These are phyloP conservation scores for Penicillium sp. DNA, from an alignment of 2,329 filamentous ascomycete genomes.

Conservation along the genomic window DNA sequence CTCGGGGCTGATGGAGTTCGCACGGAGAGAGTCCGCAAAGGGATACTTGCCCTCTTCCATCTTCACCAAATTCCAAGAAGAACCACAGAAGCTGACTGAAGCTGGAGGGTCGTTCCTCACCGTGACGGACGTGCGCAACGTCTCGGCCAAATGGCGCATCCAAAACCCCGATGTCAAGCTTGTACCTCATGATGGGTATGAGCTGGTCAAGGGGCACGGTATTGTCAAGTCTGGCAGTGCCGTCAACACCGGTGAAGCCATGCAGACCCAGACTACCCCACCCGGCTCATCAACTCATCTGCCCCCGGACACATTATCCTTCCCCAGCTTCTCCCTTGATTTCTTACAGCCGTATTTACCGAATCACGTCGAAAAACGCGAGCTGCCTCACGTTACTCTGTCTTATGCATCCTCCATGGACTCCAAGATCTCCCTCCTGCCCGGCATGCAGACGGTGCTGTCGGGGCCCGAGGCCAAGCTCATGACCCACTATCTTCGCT, in stretches of 20 bases:
- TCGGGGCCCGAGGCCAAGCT: slow-evolving; percentile 83
- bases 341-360: slow-evolving; percentile 58
- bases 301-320: slow-evolving; percentile 46
- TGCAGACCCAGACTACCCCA: slow-evolving; percentile 13
- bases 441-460: slow-evolving; percentile 77
- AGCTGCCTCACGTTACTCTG: slow-evolving; percentile 67
- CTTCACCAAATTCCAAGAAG: slow-evolving; percentile 51
- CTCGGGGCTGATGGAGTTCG: slow-evolving; percentile 51
- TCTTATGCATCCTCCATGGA: slow-evolving; percentile 93
- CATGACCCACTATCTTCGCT: slow-evolving; percentile 90
- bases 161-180: slow-evolving; percentile 47
- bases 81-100: slow-evolving; percentile 46
- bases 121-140: slow-evolving; percentile 51
- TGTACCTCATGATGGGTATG: slow-evolving; percentile 49
- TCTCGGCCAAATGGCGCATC: slow-evolving; percentile 52
- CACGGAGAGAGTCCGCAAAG: slow-evolving; percentile 47
- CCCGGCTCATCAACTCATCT: slow-evolving; percentile 23
- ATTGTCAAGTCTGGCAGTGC: slow-evolving; percentile 38
- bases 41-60: slow-evolving; percentile 53
- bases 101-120: slow-evolving; percentile 51
- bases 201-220: slow-evolving; percentile 47
- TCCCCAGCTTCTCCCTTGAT: slow-evolving; percentile 47
- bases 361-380: slow-evolving; percentile 31
- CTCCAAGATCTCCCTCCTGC: slow-evolving; percentile 72
- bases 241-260: slow-evolving; percentile 16